phyloP scores from a whole-genome alignment of 768 basidiomycete genomes.

The Pisolithus marmoratus region DNA sequence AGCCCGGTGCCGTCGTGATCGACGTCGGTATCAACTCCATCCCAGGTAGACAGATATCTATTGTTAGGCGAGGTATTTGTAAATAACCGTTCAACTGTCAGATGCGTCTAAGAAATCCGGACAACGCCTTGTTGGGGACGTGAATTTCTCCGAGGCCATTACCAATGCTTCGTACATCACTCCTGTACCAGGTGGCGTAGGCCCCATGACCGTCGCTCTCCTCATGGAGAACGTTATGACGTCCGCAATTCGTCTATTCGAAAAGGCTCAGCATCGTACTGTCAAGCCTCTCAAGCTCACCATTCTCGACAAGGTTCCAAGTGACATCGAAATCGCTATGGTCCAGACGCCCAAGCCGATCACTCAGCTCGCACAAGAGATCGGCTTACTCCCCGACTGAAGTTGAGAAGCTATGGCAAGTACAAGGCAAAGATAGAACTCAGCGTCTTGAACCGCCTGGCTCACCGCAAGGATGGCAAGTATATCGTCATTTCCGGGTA shows the following conservation, averaged over 20 bases:
- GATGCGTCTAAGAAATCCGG: conserved; percentile 92
- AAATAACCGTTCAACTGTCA: conserved; percentile 19
- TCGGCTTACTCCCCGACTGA: conserved; percentile 83
- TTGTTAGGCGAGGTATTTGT: background rate
- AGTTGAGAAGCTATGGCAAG: conserved; percentile 88
- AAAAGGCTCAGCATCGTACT: conserved; percentile 57
- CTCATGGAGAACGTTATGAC: conserved; percentile 92
- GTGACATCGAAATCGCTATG: conserved; percentile 94
- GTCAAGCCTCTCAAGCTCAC: conserved; percentile 76
- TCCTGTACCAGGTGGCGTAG: conserved; percentile 97
- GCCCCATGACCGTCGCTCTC: conserved; percentile 99
- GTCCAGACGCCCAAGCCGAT: conserved; percentile 92
- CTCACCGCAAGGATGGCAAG: conserved; percentile 86
- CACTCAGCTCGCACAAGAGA: conserved; percentile 76
- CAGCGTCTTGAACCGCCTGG: conserved; percentile 75
- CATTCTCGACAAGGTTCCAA: conserved; percentile 82
- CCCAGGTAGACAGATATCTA: conserved; percentile 49
- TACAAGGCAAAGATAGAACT: conserved; percentile 98
- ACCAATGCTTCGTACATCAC: conserved; percentile 85
- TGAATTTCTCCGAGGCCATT: conserved; percentile 76
- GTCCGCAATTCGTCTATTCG: conserved; percentile 80
- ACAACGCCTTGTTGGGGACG: conserved; percentile 93
- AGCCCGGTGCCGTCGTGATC: conserved; percentile 91
- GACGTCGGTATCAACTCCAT: conserved; percentile 98
- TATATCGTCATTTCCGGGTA: conserved; percentile 95